Evolutionary conservation across 345 rosid species (phyloP), one percentile per base, ranked within the genome.

Genomic region (Populus ilicifolia): DNA sequence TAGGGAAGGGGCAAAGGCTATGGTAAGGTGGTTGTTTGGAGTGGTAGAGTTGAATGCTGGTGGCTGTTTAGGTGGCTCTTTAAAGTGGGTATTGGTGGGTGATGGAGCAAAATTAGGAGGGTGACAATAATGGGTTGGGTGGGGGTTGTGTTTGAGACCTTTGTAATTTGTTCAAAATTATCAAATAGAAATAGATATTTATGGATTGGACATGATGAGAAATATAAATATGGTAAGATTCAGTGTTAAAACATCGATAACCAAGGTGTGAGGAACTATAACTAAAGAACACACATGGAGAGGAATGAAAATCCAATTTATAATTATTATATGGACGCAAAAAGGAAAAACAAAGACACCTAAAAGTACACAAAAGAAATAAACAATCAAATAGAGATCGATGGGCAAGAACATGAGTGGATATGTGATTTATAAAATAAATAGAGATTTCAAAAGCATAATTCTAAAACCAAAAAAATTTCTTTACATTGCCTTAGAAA

Each of bases 11-110:
- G 6, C 1, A n/a, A 0, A 4, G n/a, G 56, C 0, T 50, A 8
- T 50, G n/a, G n/a, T 50, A 0, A 0, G 2, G n/a, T 50, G 0
- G n/a, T 0, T 50, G 8, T 17, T 50, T 6, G 9, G 0, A 50
- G 0, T 0, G n/a, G 56, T 0, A 50, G 0, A 0, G 56, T 0
- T 18, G 2, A 0, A 16, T 12, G 0, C 0, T 5, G 2, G 6
- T 6, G 0, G n/a, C 0, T 18, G 8, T 46, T 50, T 50, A 2
- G n/a, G n/a, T 18, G 8, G 1, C 29, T 27, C 29, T 27, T 27
- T 27, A 27, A 27, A 7, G 0, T 18, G n/a, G n/a, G 59, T 18
- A 16, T 4, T 46, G 50, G 18, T 46, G 50, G 0, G 2, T 50
- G 59, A 0, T 50, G 20, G 5, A 50, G 7, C 3, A 18, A 1